Percentiles rank a stretch among this genome's conserved stretches.
Evolutionary conservation across 345 rosid genomes (phyloP).

Genomic region (Clarkia xantiana): DNA sequence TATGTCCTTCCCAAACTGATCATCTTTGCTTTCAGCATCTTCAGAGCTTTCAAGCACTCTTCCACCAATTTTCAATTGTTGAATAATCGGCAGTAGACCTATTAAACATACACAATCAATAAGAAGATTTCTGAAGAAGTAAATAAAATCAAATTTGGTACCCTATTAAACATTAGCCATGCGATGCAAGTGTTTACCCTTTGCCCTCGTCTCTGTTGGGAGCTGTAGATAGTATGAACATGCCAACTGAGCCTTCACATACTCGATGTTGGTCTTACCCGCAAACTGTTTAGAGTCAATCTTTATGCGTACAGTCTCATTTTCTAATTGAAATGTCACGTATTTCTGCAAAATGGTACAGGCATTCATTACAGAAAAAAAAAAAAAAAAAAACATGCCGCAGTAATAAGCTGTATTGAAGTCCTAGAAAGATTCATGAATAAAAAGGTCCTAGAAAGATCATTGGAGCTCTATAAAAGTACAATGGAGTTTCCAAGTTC

Average conservation of each 20-base stretch:
- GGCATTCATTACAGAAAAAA: neutral
- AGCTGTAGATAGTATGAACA: constrained; percentile 75
- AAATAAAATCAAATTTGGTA: neutral
- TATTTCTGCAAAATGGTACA: constrained; percentile 30
- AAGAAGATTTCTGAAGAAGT: neutral
- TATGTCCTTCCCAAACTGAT: constrained; percentile 22
- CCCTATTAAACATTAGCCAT: no score
- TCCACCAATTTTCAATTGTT: constrained; percentile 42
- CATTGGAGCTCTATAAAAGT: no score
- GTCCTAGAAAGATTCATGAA: no score
- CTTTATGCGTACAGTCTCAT: constrained; percentile 26
- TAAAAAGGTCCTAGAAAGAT: no score
- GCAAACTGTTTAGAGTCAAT: constrained; percentile 21
- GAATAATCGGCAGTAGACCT: constrained; percentile 90
- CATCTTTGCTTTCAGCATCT: constrained; percentile 22
- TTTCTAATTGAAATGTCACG: constrained; percentile 42
- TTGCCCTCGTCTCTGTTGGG: constrained; percentile 55
- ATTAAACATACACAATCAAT: neutral
- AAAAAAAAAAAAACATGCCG: neutral
- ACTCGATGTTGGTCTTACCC: constrained; percentile 31
- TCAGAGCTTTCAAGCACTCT: constrained; percentile 35
- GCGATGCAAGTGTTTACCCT: constrained; percentile 31
- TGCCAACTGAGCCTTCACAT: constrained; percentile 64
- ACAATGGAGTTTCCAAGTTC: no score
- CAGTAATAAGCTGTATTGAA: no score